Evolutionary conservation across 169 alveolate genomes (phyloP).

Genomic region (Eimeria zaria): DNA sequence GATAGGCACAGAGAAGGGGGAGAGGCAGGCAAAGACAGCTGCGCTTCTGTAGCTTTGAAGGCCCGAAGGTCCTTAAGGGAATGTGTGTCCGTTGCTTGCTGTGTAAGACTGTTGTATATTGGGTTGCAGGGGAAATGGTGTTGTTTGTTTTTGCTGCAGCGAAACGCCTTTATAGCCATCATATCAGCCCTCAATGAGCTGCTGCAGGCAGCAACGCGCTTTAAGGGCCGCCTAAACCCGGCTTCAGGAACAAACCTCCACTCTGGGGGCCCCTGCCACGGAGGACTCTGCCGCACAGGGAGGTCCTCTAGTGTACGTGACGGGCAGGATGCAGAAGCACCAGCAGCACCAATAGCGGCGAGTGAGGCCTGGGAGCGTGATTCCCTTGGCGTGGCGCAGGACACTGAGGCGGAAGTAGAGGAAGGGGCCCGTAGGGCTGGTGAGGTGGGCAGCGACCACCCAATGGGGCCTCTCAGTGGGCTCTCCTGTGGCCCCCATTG

Average conservation of each 20-base stretch:
- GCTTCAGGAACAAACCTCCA: background rate
- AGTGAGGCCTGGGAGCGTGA: background rate
- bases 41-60: background rate
- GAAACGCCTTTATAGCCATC: conserved; percentile 34
- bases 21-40: background rate
- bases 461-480: background rate
- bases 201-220: conserved; percentile 34
- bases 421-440: background rate
- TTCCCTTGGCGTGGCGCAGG: background rate
- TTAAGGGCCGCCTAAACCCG: background rate
- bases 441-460: background rate
- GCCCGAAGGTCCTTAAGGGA: too few species aligned
- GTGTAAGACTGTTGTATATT: background rate
- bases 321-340: background rate
- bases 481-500: background rate
- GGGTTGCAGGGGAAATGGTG: background rate
- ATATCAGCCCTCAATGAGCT: conserved; percentile 49
- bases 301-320: background rate
- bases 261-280: background rate
- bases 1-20: background rate
- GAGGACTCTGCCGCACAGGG: background rate
- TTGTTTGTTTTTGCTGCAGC: background rate
- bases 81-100: background rate
- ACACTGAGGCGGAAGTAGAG: background rate
- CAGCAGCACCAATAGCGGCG: background rate